These are phyloP conservation scores for Chlamydomonas applanata DNA, from an alignment of 139 green algal species.

Conservation along the genomic window DNA sequence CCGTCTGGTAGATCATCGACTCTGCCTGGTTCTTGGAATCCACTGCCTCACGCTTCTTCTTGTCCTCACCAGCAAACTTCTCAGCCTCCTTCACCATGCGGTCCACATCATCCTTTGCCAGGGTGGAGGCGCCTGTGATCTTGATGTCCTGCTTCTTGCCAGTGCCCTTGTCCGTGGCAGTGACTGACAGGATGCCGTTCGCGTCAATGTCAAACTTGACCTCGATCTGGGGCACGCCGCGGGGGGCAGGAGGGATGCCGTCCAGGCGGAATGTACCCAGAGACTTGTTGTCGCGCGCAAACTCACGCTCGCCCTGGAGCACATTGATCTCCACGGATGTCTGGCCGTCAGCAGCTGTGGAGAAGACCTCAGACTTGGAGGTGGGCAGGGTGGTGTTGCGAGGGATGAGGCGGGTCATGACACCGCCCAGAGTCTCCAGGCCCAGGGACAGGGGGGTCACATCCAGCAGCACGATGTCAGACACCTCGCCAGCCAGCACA, in stretches of 20 bases:
- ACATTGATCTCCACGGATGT: constrained; percentile 98
- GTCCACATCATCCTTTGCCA: constrained; percentile 87
- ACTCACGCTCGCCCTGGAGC: constrained; percentile 74
- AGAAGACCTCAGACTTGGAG: constrained; percentile 96
- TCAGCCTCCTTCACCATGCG: constrained; percentile 96
- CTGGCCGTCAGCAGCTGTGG: constrained; percentile 94
- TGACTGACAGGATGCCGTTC: constrained; percentile 96
- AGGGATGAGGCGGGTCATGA: constrained; percentile 97
- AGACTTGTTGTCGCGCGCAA: constrained; percentile 96
- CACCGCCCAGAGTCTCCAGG: constrained; percentile 95
- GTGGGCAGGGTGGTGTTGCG: constrained; percentile 98
- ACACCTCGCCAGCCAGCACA: constrained; percentile 75
- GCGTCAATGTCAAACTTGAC: constrained; percentile 99
- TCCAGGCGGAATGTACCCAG: constrained; percentile 96
- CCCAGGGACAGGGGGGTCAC: constrained; percentile 95
- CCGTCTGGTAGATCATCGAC: constrained; percentile 87
- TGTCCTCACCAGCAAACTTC: constrained; percentile 88
- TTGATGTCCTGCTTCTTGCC: constrained; percentile 97
- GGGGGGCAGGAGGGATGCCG: constrained; percentile 93
- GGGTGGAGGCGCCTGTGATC: constrained; percentile 81
- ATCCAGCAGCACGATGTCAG: constrained; percentile 97
- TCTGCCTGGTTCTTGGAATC: constrained; percentile 96
- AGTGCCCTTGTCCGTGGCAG: constrained; percentile 93
- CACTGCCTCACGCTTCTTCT: constrained; percentile 87
- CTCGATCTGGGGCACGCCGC: constrained; percentile 90